A percentile compares a stretch with the other conserved stretches of the same genome.
Conservation (phyloP, 169 alveolate species). For the Eimeria zaria region DNA sequence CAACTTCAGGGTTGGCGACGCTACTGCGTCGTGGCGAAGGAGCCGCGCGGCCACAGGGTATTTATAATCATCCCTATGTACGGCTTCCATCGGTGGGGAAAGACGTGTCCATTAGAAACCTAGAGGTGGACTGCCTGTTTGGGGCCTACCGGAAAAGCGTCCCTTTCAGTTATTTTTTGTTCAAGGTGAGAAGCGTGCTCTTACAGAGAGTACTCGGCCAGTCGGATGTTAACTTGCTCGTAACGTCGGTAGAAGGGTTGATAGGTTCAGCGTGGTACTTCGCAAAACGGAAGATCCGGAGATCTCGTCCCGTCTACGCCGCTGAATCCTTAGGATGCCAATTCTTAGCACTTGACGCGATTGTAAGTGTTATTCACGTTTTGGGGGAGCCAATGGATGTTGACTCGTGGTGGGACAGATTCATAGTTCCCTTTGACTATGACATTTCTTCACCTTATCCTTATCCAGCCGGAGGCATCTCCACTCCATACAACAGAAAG, state of each 20-base stretch:
- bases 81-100: conserved; percentile 17
- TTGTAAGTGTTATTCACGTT: neutral
- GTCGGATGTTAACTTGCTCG: neutral
- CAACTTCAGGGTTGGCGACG: neutral
- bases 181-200: neutral
- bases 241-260: neutral
- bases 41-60: neutral
- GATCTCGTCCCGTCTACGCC: neutral
- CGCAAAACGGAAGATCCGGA: neutral
- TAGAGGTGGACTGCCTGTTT: neutral
- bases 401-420: neutral
- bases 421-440: neutral
- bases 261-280: neutral
- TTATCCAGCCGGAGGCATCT: neutral
- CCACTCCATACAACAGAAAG: neutral
- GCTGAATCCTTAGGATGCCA: neutral
- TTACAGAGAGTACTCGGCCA: neutral
- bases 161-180: neutral
- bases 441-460: neutral
- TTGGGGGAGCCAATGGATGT: neutral
- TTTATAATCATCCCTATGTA: neutral
- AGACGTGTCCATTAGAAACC: neutral
- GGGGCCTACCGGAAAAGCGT: neutral
- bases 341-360: neutral
- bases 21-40: neutral